phyloP scores from a whole-genome alignment of 306 rosid species.

The Mimosa pudica region DNA sequence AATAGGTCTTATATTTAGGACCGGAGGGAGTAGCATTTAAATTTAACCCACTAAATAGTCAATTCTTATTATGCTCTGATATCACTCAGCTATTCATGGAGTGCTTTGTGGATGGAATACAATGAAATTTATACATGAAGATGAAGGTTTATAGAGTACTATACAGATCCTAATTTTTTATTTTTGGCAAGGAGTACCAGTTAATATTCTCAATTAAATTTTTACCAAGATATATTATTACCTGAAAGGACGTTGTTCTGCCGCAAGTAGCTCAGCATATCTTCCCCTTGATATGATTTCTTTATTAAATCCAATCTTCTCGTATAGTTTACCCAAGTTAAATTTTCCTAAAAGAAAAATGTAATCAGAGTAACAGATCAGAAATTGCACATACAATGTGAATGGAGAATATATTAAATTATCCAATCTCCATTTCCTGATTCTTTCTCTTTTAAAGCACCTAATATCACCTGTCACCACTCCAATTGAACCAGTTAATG shows the following conservation, averaged over 20 bases:
- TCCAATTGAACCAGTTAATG: constrained; percentile 96
- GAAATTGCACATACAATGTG: constrained; percentile 18
- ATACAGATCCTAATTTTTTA: not conserved
- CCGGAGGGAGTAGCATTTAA: too few relatives aligned
- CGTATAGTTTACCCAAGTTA: constrained; percentile 84
- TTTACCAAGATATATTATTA: constrained; percentile 34
- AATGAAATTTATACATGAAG: not conserved
- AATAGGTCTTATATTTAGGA: too few relatives aligned
- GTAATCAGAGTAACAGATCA: constrained; percentile 33
- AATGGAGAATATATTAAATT: constrained; percentile 4
- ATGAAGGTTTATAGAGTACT: not conserved
- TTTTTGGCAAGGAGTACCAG: constrained; percentile 16
- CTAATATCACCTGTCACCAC: constrained; percentile 76
- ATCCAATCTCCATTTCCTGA: constrained; percentile 15
- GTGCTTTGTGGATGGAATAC: constrained; percentile 17
- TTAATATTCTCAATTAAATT: constrained; percentile 31
- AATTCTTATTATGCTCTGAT: constrained; percentile 1
- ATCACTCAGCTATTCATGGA: constrained; percentile 14
- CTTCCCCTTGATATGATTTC: constrained; percentile 91
- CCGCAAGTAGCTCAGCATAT: constrained; percentile 87
- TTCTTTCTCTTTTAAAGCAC: constrained; percentile 19
- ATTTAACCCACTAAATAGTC: not conserved
- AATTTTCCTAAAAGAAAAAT: constrained; percentile 63
- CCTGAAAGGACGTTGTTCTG: constrained; percentile 92
- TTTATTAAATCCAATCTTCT: constrained; percentile 95